phyloP scores from a whole-genome alignment of 2,329 filamentous ascomycete species.

The Arthrobotrys megalospora region DNA sequence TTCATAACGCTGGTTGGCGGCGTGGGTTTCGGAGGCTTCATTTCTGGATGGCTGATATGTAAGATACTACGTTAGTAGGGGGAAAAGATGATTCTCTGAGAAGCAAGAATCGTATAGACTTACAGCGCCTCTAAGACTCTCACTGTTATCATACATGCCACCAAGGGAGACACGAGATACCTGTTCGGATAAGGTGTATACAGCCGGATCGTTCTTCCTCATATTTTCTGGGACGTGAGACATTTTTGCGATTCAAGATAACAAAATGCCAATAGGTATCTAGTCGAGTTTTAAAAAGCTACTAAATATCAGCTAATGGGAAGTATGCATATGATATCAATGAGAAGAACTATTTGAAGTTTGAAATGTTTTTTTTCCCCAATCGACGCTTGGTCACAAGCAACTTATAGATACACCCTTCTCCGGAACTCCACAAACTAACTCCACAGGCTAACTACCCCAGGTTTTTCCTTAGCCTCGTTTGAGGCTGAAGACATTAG shows the following conservation, averaged over 20 bases:
- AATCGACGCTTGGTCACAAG: conserved; percentile 14
- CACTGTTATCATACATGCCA: not conserved
- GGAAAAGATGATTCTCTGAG: not conserved
- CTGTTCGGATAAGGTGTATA: conserved; percentile 33
- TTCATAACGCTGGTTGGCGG: conserved; percentile 6
- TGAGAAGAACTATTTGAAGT: not conserved
- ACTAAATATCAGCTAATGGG: not conserved
- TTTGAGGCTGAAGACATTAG: conserved; percentile 14
- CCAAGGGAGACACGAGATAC: conserved; percentile 19
- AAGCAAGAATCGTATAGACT: conserved; percentile 1
- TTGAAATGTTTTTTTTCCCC: not conserved
- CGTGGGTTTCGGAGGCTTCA: conserved; percentile 11
- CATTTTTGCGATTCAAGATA: conserved; percentile 15
- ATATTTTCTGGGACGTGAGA: conserved; percentile 13
- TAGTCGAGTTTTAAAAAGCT: not conserved
- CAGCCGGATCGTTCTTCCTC: conserved; percentile 9
- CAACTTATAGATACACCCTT: conserved; percentile 12
- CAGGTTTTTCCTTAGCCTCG: conserved; percentile 15
- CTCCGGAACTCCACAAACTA: conserved; percentile 19
- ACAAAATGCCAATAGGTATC: not conserved
- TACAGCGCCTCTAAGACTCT: not conserved
- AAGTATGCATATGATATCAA: not conserved
- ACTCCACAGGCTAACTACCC: conserved; percentile 8
- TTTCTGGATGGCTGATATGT: not conserved
- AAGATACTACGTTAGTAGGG: not conserved